These are phyloP conservation scores for Aphanoascus verrucosus DNA, from an alignment of 2,329 filamentous ascomycete genomes.

Conservation along the genomic window DNA sequence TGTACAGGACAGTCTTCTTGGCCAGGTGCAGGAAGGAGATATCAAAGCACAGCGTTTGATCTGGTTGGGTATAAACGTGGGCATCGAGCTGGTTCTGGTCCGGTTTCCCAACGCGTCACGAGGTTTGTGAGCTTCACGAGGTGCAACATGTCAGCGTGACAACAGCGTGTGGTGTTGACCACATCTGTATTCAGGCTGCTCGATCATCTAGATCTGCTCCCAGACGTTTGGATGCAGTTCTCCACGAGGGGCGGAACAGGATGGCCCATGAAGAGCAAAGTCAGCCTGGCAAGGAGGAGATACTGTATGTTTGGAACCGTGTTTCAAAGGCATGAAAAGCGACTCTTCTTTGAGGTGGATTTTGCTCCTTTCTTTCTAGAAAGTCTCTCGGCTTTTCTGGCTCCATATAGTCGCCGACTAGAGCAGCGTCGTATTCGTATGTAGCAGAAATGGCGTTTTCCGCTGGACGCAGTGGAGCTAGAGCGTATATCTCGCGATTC, in stretches of 20 bases:
- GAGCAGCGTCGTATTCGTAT: conserved; percentile 6
- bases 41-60: no score
- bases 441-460: not conserved
- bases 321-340: not conserved
- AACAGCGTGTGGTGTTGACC: not conserved
- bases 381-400: not conserved
- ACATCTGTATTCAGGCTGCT: not conserved
- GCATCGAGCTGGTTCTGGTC: not conserved
- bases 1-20: no score
- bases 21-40: no score
- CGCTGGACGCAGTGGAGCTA: not conserved
- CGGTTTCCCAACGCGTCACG: not conserved
- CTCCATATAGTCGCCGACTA: not conserved
- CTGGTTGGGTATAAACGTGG: not conserved
- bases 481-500: not conserved
- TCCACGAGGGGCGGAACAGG: not conserved
- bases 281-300: not conserved
- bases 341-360: not conserved
- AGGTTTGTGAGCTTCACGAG: not conserved
- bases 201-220: not conserved
- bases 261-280: not conserved
- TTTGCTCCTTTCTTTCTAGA: not conserved
- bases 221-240: not conserved
- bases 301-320: not conserved
- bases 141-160: not conserved